Evolutionary conservation across 2,329 filamentous ascomycete genomes (phyloP).

Genomic region (Didymella keratinophila): DNA sequence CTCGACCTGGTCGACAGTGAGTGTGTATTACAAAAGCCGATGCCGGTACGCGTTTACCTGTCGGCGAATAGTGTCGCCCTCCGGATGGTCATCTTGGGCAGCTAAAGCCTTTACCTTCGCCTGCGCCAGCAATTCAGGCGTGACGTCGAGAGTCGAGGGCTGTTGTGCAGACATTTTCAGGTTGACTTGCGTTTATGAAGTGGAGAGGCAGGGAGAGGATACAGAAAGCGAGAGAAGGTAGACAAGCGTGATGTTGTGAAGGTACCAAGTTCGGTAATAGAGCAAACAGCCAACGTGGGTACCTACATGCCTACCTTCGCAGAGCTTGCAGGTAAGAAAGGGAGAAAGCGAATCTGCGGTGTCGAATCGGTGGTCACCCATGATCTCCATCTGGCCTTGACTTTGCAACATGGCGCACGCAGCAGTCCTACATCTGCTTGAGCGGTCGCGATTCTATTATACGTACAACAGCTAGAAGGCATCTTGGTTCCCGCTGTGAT

Average conservation of each 20-base stretch:
- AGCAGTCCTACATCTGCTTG: background rate
- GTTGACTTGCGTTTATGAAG: background rate
- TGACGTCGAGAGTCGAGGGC: background rate
- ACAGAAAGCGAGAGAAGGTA: background rate
- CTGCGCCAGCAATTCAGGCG: slow-evolving; percentile 8
- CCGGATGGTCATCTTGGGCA: slow-evolving; percentile 33
- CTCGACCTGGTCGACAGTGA: slow-evolving; percentile 50
- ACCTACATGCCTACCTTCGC: slow-evolving; percentile 4
- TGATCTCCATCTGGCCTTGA: background rate
- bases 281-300: slow-evolving; percentile 8
- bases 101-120: background rate
- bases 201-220: background rate
- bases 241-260: background rate
- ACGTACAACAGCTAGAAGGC: background rate
- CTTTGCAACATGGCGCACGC: background rate
- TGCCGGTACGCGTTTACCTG: slow-evolving; percentile 30
- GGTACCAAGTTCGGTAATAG: background rate
- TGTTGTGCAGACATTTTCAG: slow-evolving; percentile 8
- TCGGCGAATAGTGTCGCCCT: slow-evolving; percentile 39
- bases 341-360: slow-evolving; percentile 2
- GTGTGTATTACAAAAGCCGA: background rate
- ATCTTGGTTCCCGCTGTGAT: background rate
- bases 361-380: background rate
- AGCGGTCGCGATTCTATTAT: background rate
- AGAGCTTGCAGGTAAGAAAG: slow-evolving; percentile 13